Evolutionary conservation across 2,329 filamentous ascomycete genomes (phyloP), one percentile per base, ranked within the genome.

Genomic region (Calonectria pteridis): DNA sequence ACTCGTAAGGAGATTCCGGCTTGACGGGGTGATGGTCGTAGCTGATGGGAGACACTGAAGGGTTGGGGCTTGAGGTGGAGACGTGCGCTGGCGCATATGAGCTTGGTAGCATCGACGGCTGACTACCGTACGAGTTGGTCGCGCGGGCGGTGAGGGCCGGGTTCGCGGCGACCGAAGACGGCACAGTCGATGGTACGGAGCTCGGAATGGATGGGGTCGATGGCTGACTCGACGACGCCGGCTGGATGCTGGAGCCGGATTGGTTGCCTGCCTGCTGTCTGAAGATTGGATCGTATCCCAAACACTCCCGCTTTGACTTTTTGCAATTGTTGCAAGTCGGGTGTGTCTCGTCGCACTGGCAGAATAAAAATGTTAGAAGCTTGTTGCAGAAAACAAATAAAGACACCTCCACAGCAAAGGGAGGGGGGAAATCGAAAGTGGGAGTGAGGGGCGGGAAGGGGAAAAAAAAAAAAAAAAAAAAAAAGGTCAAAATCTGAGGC

Each of bases 241-340:
- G 83, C 76, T 82, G 84, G 66, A 81, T 84, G 79, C 89, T 91
- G 69, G 92, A 91, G 16, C 92, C 91, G 26, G 93, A 91, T 83
- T 96, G 94, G 75, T 95, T 93, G 76, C 92, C 90, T 62, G 93
- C 89, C 35, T 93, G 91, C 77, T 91, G 91, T 85, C 95, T 94
- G 87, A 96, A 97, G 81, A 96, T 94, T 46, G 94, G 94, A 81
- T 97, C 94, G 90, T 97, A 97, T 69, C 94, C 94, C 63, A 95
- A 84, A 82, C 94, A 97, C 81, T 96, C 94, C 81, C 94, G 94
- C 86, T 96, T 97, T 78, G 94, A 95, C 84, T 97, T 97, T 82
- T 93, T 93, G 86, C 94, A 97, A 83, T 97, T 95, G 86, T 95
- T 93, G 88, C 97, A 99, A 73, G 93, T 93, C 28, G 97, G 97